Conservation (phyloP, 768 basidiomycete species). For the Leccinum ochraceum region DNA sequence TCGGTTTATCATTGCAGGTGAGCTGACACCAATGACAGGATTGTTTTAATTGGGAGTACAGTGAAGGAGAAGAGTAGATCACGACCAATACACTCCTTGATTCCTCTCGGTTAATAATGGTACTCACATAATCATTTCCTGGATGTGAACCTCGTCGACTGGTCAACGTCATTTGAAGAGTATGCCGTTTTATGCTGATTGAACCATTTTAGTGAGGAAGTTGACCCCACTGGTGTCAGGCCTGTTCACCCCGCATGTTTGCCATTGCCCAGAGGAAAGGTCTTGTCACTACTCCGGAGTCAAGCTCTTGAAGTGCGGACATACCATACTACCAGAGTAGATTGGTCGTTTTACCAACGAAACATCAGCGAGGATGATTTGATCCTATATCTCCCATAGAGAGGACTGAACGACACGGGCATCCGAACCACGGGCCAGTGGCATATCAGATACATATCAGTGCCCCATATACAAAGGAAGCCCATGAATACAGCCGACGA, state of each 20-base stretch:
- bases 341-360: not conserved
- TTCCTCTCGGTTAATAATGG: not conserved
- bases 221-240: not conserved
- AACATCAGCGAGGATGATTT: not conserved
- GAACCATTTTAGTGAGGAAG: not conserved
- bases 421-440: not conserved
- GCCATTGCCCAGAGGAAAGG: not conserved
- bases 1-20: not conserved
- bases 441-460: not conserved
- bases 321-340: no score
- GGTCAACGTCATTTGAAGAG: not conserved
- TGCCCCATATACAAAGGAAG: not conserved
- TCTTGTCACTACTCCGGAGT: not conserved
- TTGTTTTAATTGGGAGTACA: constrained; percentile 74
- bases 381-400: not conserved
- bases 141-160: not conserved
- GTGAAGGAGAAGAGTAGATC: constrained; percentile 29
- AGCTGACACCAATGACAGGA: constrained; percentile 44
- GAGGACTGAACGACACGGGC: not conserved
- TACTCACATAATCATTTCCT: not conserved
- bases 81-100: not conserved
- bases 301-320: not conserved
- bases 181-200: not conserved
- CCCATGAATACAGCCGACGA: no score
- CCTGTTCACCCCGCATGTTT: not conserved